Base-by-base conservation (phyloP, 2,329 filamentous ascomycete genomes). In the Cyphellophora attinorum region DNA sequence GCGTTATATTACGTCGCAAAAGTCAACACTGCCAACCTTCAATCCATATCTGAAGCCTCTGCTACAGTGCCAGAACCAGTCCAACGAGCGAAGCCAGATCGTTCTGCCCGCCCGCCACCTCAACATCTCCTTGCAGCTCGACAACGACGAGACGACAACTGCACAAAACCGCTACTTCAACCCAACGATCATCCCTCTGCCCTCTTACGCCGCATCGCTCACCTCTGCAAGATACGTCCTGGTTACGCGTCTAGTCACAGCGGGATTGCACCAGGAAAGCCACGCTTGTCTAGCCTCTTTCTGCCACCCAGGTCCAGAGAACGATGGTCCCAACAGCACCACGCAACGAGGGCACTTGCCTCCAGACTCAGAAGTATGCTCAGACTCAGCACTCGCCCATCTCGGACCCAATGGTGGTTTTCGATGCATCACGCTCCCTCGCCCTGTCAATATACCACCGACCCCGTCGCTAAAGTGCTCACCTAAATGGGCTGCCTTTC, bases 281-380 rank as follows among this genome's bases (percentile, higher is more conserved):
- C 54, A 60, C 11, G 41, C 60, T 16, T 61, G 58, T 35, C 57
- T 60, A 43, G 58, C 58, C 5, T 57, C 56, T 23, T 52, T 60
- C 27, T 61, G 58, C 41, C n/a, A 29, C 2, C 43, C 43, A 45
- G 47, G 30, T 41, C 47, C 29, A 11, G 35, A 29, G 10, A n/a
- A n/a, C n/a, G n/a, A n/a, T n/a, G n/a, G n/a, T n/a, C n/a, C n/a
- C n/a, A n/a, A n/a, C n/a, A 45, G 33, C 11, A 35, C 6, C 19
- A 11, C 31, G 17, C 8, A n/a, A 27, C 27, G 17, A 19, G 16
- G 27, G 15, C 29, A 30, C 19, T 28, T 33, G 4, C 34, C 38
- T 16, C 28, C 34, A 19, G 49, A 49, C 21, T 47, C 54, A 10
- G 50, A 44, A 30, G 29, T 31, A 15, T 61, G 58, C 39, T 52